phyloP scores from a whole-genome alignment of 2,329 filamentous ascomycete genomes.

The Cadophora malorum region DNA sequence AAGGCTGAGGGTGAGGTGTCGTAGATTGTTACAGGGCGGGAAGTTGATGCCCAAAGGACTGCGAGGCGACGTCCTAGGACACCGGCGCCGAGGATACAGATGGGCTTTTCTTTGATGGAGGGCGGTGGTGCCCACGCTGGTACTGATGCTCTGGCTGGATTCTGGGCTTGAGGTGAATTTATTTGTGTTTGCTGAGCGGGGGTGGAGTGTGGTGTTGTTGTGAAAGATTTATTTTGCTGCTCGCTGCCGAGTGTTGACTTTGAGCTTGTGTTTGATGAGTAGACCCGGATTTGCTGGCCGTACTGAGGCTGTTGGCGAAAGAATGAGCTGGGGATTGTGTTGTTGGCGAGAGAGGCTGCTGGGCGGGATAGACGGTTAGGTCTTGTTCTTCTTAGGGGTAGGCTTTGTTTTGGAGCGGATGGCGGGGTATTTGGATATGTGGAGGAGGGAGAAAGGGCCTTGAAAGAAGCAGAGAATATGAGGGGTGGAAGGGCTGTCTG shows the following conservation, averaged over 20 bases:
- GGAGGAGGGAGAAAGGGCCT: conserved; percentile 13
- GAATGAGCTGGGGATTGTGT: conserved; percentile 11
- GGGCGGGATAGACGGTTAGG: conserved; percentile 2
- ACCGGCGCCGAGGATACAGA: conserved; percentile 51
- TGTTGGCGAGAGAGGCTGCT: conserved; percentile 14
- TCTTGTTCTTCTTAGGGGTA: conserved; percentile 3
- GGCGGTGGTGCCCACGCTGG: conserved; percentile 25
- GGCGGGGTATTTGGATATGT: not conserved
- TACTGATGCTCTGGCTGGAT: not conserved
- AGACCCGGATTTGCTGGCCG: conserved; percentile 12
- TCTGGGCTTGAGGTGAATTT: not conserved
- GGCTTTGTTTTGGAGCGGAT: not conserved
- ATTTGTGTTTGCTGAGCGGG: conserved; percentile 14
- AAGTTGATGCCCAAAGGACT: conserved; percentile 50
- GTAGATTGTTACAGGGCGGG: conserved; percentile 51
- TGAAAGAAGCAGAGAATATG: conserved; percentile 26
- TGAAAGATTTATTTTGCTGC: conserved; percentile 1
- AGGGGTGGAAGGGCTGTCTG: conserved; percentile 23
- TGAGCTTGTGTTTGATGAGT: not conserved
- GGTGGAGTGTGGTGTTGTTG: not conserved
- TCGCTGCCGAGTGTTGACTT: not conserved
- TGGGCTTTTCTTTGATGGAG: conserved; percentile 38
- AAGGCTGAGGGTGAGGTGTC: conserved; percentile 50
- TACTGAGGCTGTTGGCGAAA: conserved; percentile 12
- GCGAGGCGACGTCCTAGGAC: conserved; percentile 52